phyloP scores from a whole-genome alignment of 163 green algal genomes.

The Scenedesmus sp. region DNA sequence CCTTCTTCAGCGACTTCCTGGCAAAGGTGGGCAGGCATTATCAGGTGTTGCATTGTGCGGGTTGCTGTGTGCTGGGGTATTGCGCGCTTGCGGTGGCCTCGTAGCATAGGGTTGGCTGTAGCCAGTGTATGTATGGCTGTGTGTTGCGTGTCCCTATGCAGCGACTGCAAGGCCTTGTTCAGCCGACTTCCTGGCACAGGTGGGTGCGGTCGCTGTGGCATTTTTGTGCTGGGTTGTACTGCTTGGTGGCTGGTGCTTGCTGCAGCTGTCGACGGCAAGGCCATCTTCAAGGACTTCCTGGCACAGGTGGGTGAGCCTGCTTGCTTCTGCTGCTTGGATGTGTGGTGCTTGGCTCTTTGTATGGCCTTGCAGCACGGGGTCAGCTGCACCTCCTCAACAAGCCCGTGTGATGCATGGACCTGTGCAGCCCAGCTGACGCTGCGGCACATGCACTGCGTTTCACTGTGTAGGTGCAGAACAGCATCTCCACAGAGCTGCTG shows the following conservation, averaged over 20 bases:
- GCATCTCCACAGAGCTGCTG: conserved; percentile 46
- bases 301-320: not conserved
- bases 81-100: too few species aligned
- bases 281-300: not conserved
- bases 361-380: too few species aligned
- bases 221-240: too few species aligned
- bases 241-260: not conserved
- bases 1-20: not conserved
- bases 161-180: conserved; percentile 50
- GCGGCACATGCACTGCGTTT: not conserved
- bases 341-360: too few species aligned
- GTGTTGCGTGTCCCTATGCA: too few species aligned
- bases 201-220: not conserved
- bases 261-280: not conserved
- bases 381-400: too few species aligned
- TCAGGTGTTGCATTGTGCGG: not conserved
- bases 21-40: not conserved
- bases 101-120: too few species aligned
- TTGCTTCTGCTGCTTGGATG: not conserved
- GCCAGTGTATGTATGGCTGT: too few species aligned
- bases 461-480: conserved; percentile 38
- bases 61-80: too few species aligned
- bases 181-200: conserved; percentile 48
- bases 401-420: too few species aligned
- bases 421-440: not conserved